phyloP scores from a whole-genome alignment of 305 asterid genomes.

The Striga hermonthica region DNA sequence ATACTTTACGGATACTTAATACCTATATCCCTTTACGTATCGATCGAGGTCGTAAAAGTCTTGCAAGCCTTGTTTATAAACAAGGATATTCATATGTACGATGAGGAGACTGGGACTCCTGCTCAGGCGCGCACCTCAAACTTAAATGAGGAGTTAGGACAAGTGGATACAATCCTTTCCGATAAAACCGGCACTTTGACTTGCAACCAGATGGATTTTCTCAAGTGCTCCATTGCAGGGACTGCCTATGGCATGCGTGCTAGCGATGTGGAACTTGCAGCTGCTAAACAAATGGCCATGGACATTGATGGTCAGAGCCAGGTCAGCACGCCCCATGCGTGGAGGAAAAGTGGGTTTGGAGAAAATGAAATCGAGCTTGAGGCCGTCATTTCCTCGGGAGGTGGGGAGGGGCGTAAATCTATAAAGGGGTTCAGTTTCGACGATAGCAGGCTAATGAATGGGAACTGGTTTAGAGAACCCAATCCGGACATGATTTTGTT shows the following conservation, averaged over 20 bases:
- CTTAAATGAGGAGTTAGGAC: conserved; percentile 87
- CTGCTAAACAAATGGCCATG: conserved; percentile 72
- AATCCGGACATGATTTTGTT: conserved; percentile 52
- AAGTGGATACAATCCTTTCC: conserved; percentile 83
- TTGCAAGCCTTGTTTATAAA: conserved; percentile 84
- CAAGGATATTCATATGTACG: conserved; percentile 71
- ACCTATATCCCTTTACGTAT: conserved; percentile 88
- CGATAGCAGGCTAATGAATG: conserved; percentile 75
- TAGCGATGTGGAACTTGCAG: conserved; percentile 90
- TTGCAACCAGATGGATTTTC: conserved; percentile 94
- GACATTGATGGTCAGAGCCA: conserved; percentile 55
- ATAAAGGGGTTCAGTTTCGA: conserved; percentile 83
- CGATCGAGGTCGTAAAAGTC: conserved; percentile 87
- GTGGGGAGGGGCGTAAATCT: conserved; percentile 36
- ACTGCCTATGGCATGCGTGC: conserved; percentile 64
- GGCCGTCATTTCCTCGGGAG: conserved; percentile 43
- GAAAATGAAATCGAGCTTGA: conserved; percentile 58
- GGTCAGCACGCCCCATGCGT: conserved; percentile 39
- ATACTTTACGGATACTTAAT: conserved; percentile 80
- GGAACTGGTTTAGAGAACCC: conserved; percentile 67
- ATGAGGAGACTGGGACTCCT: conserved; percentile 77
- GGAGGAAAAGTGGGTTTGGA: conserved; percentile 38
- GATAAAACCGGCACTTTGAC: conserved; percentile 98
- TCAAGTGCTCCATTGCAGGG: conserved; percentile 89
- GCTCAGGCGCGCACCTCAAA: conserved; percentile 92